A percentile compares a stretch with the other conserved stretches of the same genome.
phyloP scores from a whole-genome alignment of 2,329 filamentous ascomycete genomes.

The Daldinia sp. region DNA sequence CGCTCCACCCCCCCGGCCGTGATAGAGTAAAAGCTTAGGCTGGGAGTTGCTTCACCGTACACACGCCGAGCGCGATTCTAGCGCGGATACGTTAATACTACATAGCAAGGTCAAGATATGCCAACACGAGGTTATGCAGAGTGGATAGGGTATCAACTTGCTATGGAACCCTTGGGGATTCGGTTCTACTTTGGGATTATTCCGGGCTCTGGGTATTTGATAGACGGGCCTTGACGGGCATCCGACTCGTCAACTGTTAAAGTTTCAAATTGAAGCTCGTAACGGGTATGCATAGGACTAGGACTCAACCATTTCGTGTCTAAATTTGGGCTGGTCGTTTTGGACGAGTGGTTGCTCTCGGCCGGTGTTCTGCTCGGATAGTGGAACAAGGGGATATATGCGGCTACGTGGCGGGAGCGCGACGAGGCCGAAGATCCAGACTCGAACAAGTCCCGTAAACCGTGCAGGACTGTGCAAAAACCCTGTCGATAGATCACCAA shows the following conservation, averaged over 20 bases:
- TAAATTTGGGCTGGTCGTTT: constrained; percentile 27
- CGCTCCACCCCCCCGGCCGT: not conserved
- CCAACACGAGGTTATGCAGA: constrained; percentile 26
- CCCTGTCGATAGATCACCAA: constrained; percentile 35
- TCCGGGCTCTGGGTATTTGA: constrained; percentile 12
- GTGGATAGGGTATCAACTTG: constrained; percentile 13
- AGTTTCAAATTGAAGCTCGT: constrained; percentile 17
- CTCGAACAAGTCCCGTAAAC: constrained; percentile 14
- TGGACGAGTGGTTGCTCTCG: constrained; percentile 18
- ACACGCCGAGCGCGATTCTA: not conserved
- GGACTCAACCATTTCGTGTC: constrained; percentile 31
- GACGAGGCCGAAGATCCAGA: constrained; percentile 17
- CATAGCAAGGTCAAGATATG: constrained; percentile 15
- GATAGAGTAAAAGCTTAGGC: not conserved
- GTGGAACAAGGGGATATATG: constrained; percentile 11
- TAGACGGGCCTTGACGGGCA: not conserved
- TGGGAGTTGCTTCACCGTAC: not conserved
- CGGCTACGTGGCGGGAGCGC: constrained; percentile 20
- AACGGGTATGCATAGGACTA: constrained; percentile 7
- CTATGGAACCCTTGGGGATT: constrained; percentile 12
- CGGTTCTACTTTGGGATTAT: constrained; percentile 16
- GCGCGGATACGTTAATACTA: constrained; percentile 17
- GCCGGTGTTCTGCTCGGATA: constrained; percentile 7
- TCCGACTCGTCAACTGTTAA: constrained; percentile 1
- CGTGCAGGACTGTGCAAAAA: too few relatives aligned